Conservation (phyloP, 2,329 filamentous ascomycete genomes). For the Fusarium odoratissimum region DNA sequence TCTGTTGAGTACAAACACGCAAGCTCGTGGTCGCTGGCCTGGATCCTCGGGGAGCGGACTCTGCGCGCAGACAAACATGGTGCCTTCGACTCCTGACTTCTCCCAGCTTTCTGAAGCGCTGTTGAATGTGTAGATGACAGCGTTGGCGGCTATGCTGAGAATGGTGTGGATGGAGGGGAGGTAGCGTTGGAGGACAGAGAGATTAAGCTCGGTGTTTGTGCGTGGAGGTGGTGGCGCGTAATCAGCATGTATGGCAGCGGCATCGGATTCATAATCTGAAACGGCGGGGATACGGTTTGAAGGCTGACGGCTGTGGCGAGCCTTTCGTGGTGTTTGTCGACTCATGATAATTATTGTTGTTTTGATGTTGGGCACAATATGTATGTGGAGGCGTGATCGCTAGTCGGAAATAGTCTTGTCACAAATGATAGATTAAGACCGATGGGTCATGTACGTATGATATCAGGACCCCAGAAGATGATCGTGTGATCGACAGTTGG, state of each 20-base stretch:
- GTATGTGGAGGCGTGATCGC: neutral
- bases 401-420: neutral
- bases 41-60: constrained; percentile 54
- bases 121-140: constrained; percentile 85
- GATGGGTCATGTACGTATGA: neutral
- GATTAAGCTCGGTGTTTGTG: constrained; percentile 87
- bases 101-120: constrained; percentile 78
- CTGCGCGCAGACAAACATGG: constrained; percentile 85
- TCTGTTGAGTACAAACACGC: constrained; percentile 80
- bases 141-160: constrained; percentile 84
- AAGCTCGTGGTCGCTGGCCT: constrained; percentile 55
- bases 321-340: constrained; percentile 55
- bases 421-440: neutral
- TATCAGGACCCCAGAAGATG: neutral
- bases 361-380: constrained; percentile 19
- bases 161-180: constrained; percentile 79
- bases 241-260: constrained; percentile 55
- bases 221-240: constrained; percentile 65
- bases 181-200: constrained; percentile 84
- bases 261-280: constrained; percentile 76
- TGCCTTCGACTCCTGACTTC: constrained; percentile 86
- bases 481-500: constrained; percentile 4
- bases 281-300: constrained; percentile 55
- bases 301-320: constrained; percentile 55
- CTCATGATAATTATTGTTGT: constrained; percentile 54